A percentile compares a stretch with the other conserved stretches of the same genome.
Evolutionary conservation across 345 rosid genomes (phyloP).

Genomic region (Eucalyptus regnans): DNA sequence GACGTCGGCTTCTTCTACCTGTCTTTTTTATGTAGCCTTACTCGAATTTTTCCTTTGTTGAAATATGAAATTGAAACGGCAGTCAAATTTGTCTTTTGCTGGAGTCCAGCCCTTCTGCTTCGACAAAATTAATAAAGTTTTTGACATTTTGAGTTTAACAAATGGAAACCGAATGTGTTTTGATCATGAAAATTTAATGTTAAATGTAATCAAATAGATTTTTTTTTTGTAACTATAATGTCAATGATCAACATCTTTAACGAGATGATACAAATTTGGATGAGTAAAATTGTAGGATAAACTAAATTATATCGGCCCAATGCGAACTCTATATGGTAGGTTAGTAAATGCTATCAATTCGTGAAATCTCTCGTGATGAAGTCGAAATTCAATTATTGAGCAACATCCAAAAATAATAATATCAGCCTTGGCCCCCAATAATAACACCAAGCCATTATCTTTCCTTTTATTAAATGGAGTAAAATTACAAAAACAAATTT

Average conservation of each 20-base stretch:
- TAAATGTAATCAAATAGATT: background rate
- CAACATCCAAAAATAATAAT: background rate
- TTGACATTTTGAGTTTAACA: background rate
- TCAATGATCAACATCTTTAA: background rate
- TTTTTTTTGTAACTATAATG: accelerated
- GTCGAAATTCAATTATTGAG: background rate
- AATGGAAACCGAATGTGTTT: accelerated
- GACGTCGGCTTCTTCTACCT: accelerated
- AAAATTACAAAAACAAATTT: background rate
- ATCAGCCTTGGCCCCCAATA: background rate
- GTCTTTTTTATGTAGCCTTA: background rate
- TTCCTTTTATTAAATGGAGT: background rate
- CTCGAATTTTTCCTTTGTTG: accelerated
- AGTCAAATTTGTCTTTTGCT: background rate
- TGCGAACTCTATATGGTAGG: accelerated
- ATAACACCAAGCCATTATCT: background rate
- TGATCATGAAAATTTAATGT: background rate
- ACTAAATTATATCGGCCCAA: background rate
- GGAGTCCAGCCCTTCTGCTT: background rate
- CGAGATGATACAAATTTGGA: accelerated
- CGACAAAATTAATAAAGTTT: background rate
- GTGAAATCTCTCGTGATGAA: background rate
- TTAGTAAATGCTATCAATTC: background rate
- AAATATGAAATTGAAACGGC: background rate
- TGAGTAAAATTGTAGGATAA: background rate